Evolutionary conservation across 495 filamentous ascomycete genomes (phyloP).

Genomic region (Neurospora tetrasperma): DNA sequence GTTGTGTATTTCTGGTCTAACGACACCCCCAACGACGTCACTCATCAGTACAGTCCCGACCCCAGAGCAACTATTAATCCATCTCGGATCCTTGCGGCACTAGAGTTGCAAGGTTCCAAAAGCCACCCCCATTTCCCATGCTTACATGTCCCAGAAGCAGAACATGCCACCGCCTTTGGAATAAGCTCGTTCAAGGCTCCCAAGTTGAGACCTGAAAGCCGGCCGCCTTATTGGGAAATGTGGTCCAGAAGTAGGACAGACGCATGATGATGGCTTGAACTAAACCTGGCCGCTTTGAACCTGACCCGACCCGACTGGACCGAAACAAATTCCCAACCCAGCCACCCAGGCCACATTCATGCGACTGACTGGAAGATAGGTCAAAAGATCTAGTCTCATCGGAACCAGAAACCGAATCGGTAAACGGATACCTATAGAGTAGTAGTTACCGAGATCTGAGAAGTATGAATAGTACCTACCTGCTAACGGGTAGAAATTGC

Average conservation of each 20-base stretch:
- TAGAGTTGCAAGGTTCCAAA: neutral
- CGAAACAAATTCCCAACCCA: neutral
- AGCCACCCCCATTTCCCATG: neutral
- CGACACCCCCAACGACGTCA: neutral
- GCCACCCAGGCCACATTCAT: neutral
- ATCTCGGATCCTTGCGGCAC: neutral
- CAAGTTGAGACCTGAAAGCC: neutral
- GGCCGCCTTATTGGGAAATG: neutral
- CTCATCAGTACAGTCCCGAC: neutral
- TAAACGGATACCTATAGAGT: neutral
- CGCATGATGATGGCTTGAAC: neutral
- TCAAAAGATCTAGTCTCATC: neutral
- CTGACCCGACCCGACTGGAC: neutral
- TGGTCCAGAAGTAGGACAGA: neutral
- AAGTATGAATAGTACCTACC: neutral
- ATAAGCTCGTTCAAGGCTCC: neutral
- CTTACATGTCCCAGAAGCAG: neutral
- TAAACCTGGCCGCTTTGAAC: neutral
- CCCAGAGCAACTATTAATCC: neutral
- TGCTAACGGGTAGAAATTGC: neutral
- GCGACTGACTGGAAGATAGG: neutral
- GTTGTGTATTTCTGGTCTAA: neutral
- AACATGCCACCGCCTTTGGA: neutral
- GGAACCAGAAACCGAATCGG: neutral
- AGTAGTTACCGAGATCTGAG: neutral